Conservation (phyloP, 495 filamentous ascomycete species). For the Penicillium malachiteum region DNA sequence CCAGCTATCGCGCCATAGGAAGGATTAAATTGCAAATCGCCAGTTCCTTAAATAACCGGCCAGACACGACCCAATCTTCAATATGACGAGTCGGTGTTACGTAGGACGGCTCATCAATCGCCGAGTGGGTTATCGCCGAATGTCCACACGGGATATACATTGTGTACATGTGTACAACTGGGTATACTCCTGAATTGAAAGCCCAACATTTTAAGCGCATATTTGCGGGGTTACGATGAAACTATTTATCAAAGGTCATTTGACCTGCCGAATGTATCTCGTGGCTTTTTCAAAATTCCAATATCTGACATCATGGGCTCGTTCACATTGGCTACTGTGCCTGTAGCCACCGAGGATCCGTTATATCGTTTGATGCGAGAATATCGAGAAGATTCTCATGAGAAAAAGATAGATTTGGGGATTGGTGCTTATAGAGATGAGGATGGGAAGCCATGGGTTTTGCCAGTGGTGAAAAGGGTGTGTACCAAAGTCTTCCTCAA, state of each 20-base stretch:
- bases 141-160: too few relatives aligned
- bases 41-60: not conserved
- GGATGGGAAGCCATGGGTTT: slow-evolving; percentile 31
- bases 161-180: too few relatives aligned
- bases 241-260: not conserved
- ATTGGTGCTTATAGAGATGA: slow-evolving; percentile 33
- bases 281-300: not conserved
- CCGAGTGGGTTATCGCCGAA: not conserved
- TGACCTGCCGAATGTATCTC: not conserved
- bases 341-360: not conserved
- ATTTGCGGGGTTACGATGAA: not conserved
- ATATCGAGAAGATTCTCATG: not conserved
- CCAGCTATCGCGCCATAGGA: not conserved
- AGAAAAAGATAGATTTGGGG: not conserved
- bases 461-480: slow-evolving; percentile 29
- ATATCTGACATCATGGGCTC: not conserved
- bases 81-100: not conserved
- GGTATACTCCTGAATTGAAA: too few relatives aligned
- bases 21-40: not conserved
- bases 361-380: slow-evolving; percentile 2
- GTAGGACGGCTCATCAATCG: not conserved
- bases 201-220: too few relatives aligned
- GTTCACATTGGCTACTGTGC: not conserved
- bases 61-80: not conserved
- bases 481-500: slow-evolving; percentile 10